Base-by-base conservation (phyloP, 225 moss, liverwort and hornwort genomes). In the Rhytidiadelphus loreus region DNA sequence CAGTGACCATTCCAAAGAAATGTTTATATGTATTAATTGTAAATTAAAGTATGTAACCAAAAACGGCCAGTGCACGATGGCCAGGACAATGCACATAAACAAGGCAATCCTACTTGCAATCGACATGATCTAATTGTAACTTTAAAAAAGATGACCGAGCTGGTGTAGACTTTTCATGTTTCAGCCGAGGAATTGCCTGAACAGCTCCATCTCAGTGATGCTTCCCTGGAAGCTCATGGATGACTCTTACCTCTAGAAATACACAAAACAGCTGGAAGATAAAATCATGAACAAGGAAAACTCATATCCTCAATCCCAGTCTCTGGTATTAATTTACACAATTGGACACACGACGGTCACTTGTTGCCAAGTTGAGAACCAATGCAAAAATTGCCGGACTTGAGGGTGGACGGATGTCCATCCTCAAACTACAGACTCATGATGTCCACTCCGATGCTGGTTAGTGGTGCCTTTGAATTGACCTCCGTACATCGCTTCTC, bases 211-310 rank as follows among this genome's bases (percentile, higher is more conserved):
- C 92, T 83, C 92, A 86, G 73, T 90, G 90, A 90, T 80, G 55
- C 92, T 90, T 90, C 90, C 82, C 39, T 28, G 22, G 90, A 90
- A 92, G 88, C 83, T 86, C 92, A 90, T 84, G 92, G 92, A 90
- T 83, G 90, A 70, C 65, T 77, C 48, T 33, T 48, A 64, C 73
- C 84, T 74, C 35, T 53, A 43, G 26, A 87, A 52, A 57, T 21
- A 37, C 60, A 61, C 21, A 85, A 76, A 64, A 77, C 53, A 77
- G 32, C 52, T 35, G 62, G 58, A 66, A 58, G 52, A 76, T 8
- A 12, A 65, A 33, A 32, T 50, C 41, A 11, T 30, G 19, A 68
- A 39, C 62, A 79, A 43, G 29, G 59, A 37, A 85, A 85, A 59
- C 33, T 82, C 62, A 70, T 44, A 60, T 70, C 77, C 55, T 82